phyloP scores from a whole-genome alignment of 805 yeast genomes.

The Saturnispora sekii region DNA sequence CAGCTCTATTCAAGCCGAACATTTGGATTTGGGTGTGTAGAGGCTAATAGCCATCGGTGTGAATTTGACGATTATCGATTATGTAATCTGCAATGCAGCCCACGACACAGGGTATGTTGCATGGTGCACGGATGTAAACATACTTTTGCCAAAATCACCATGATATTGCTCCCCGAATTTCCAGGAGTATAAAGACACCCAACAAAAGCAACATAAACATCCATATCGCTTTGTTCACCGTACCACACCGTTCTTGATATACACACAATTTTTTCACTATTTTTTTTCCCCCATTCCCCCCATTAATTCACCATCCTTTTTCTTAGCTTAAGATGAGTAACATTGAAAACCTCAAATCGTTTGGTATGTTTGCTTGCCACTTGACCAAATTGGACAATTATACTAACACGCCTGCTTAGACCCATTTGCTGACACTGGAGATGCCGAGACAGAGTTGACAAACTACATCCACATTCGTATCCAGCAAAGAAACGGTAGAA shows the following conservation, averaged over 20 bases:
- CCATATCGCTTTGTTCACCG: no score
- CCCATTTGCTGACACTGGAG: slow-evolving; percentile 99
- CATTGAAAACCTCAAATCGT: slow-evolving; percentile 81
- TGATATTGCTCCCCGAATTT: neutral
- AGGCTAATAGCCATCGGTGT: no score
- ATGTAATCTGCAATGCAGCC: no score
- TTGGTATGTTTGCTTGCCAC: slow-evolving; percentile 38
- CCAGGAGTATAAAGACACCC: neutral
- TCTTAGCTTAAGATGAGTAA: slow-evolving; percentile 53
- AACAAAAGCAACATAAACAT: no score
- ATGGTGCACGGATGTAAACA: no score
- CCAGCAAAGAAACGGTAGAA: slow-evolving; percentile 99
- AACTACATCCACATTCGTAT: slow-evolving; percentile 97
- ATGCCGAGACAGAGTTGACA: slow-evolving; percentile 93
- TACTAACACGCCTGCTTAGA: slow-evolving; percentile 31
- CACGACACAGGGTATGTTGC: no score
- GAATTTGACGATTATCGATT: no score
- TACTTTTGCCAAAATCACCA: no score
- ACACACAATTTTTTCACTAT: neutral
- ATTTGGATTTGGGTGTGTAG: slow-evolving; percentile 6
- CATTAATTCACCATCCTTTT: neutral
- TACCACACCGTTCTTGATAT: no score
- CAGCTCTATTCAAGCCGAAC: slow-evolving; percentile 23
- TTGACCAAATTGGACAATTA: neutral
- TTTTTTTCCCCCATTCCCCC: neutral